phyloP scores from a whole-genome alignment of 2,329 filamentous ascomycete genomes.

The Botryotinia calthae region DNA sequence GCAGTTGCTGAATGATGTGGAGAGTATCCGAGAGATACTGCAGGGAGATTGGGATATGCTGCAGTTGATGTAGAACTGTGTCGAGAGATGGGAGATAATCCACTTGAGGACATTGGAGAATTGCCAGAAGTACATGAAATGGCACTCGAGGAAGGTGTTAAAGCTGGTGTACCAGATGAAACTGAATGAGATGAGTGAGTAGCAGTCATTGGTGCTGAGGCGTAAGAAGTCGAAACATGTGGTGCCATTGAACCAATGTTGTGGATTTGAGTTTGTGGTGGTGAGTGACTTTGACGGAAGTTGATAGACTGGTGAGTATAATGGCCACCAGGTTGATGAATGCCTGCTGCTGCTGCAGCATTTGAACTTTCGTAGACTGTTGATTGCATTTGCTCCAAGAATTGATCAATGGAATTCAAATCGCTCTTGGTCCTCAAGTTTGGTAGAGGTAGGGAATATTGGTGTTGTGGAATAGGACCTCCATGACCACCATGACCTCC shows the following conservation, averaged over 20 bases:
- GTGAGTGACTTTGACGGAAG: conserved; percentile 57
- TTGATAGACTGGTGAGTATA: conserved; percentile 55
- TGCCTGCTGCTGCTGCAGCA: conserved; percentile 73
- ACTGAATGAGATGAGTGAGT: conserved; percentile 53
- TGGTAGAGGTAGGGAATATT: conserved; percentile 82
- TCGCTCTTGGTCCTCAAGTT: conserved; percentile 92
- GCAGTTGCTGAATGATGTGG: conserved; percentile 61
- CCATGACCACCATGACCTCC: conserved; percentile 41
- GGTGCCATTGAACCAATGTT: conserved; percentile 31
- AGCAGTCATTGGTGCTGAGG: conserved; percentile 59
- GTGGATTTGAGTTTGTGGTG: conserved; percentile 41
- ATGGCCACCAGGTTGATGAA: conserved; percentile 71
- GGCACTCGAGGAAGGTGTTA: conserved; percentile 72
- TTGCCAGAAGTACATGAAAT: conserved; percentile 77
- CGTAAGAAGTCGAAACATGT: conserved; percentile 43
- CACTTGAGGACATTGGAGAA: conserved; percentile 66
- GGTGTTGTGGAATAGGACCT: conserved; percentile 65
- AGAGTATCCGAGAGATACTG: conserved; percentile 67
- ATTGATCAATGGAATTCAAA: conserved; percentile 87
- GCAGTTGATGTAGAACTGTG: conserved; percentile 57
- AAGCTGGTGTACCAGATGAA: conserved; percentile 64
- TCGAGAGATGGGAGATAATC: conserved; percentile 63
- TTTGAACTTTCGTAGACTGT: conserved; percentile 93
- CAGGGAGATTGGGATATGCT: conserved; percentile 73
- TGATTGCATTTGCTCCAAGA: conserved; percentile 92